Evolutionary conservation across 345 rosid genomes (phyloP).

Genomic region (Luvunga scandens): DNA sequence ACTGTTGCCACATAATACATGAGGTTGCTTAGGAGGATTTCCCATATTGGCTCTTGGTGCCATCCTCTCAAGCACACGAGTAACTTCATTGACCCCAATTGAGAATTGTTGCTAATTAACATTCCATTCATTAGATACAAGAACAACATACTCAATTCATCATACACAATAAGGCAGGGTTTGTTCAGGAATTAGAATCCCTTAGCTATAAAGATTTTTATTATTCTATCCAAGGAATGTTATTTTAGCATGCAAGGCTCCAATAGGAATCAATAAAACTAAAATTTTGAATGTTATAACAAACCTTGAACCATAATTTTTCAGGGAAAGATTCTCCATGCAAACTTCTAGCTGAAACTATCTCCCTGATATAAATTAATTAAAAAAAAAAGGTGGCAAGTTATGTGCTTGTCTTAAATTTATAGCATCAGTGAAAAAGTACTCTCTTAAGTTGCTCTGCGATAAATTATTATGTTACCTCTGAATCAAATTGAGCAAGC

Average conservation of each 20-base stretch:
- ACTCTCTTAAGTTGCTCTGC: not conserved
- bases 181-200: not conserved
- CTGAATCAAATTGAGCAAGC: conserved; percentile 47
- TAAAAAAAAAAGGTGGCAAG: not conserved
- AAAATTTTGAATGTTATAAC: not conserved
- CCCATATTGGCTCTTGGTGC: conserved; percentile 24
- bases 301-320: conserved; percentile 74
- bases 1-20: conserved; percentile 2
- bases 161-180: not conserved
- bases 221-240: not conserved
- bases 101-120: conserved; percentile 66
- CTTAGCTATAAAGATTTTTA: too few species aligned
- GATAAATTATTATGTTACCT: conserved; percentile 28
- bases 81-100: conserved; percentile 85
- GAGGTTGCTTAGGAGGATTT: conserved; percentile 8
- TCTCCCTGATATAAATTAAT: conserved; percentile 35
- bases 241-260: not conserved
- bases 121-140: not conserved
- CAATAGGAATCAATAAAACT: not conserved
- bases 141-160: not conserved
- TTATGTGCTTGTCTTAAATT: not conserved
- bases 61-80: conserved; percentile 78
- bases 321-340: conserved; percentile 58
- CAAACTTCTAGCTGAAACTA: conserved; percentile 41
- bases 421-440: not conserved